Base-by-base conservation (phyloP, 2,329 filamentous ascomycete species). In the Harringtonia aguacate region DNA sequence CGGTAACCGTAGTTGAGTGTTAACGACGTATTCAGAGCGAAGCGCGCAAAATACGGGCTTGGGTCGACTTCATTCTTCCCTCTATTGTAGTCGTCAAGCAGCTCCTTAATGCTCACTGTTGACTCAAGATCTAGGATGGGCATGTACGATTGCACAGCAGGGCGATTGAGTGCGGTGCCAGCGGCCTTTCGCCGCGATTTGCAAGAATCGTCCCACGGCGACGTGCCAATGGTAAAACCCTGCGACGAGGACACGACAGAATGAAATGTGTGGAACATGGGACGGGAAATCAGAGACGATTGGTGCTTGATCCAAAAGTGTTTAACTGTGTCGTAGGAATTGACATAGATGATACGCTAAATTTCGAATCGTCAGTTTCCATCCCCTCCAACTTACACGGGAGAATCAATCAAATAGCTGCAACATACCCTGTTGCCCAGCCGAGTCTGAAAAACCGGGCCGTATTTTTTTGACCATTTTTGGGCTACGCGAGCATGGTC, bases 201-300 rank as follows among this genome's bases (percentile, higher is more conserved):
- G 63, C 83, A 86, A 3, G 79, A 86, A 41, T 87, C 84, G 49
- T 89, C 84, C 81, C 85, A 92, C 0, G 86, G 85, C 0, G 84
- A 88, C 0, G 85, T 87, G 2, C 86, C 86, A 48, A 92, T 87
- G 0, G 85, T 90, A 61, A 87, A 84, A 7, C 84, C 84, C 52
- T 87, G 81, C 0, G 81, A 85, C 29, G 72, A 77, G 2, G 84
- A 87, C 4, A 88, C 81, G 4, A 89, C 81, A 6, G 74, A 84
- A 61, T 89, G 85, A 60, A 89, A 90, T 1, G 85, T 90, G 60
- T 90, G 84, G 39, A 88, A 75, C 21, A 72, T 86, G 0, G 86
- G 86, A 2, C 86, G 75, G 1, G 83, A 88, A 54, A 88, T 86
- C 46, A 89, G 65, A 1, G 84, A 73, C 0, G 84, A 85, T 54